Evolutionary conservation across 2,329 filamentous ascomycete species (phyloP).

Genomic region (Verticillium dahliae): DNA sequence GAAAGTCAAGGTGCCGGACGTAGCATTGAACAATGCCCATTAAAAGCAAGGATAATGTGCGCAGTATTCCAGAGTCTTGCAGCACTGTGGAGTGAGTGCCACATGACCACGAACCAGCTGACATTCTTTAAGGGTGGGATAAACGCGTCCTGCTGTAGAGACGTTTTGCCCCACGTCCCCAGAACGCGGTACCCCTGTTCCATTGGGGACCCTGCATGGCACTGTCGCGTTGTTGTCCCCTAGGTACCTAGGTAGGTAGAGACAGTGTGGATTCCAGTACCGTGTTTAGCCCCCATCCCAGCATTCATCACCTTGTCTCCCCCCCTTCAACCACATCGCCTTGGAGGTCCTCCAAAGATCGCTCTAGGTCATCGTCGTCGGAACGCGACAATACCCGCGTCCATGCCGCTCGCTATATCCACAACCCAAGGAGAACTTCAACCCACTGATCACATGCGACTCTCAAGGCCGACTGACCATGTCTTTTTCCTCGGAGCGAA

Average conservation of each 20-base stretch:
- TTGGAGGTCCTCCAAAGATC: too few relatives aligned
- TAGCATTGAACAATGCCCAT: too few relatives aligned
- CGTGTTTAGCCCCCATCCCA: background rate
- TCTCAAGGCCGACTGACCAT: slow-evolving; percentile 12
- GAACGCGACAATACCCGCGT: background rate
- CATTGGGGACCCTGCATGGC: background rate
- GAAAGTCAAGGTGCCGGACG: too few relatives aligned
- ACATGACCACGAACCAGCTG: background rate
- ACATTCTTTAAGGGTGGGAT: background rate
- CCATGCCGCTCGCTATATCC: background rate
- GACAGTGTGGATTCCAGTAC: background rate
- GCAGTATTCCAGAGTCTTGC: too few relatives aligned
- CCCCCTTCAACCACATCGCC: background rate
- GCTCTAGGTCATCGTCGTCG: too few relatives aligned
- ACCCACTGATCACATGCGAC: slow-evolving; percentile 1
- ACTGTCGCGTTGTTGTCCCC: background rate
- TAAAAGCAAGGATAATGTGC: too few relatives aligned
- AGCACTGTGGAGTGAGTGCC: too few relatives aligned
- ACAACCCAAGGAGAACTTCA: background rate
- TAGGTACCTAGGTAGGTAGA: background rate
- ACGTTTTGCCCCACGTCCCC: background rate
- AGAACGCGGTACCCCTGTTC: background rate
- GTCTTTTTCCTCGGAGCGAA: slow-evolving; percentile 16
- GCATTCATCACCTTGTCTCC: background rate
- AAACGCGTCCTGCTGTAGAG: too few relatives aligned